These are phyloP conservation scores for Phyllosticta paracitricarpa DNA, from an alignment of 2,329 filamentous ascomycete species.

Conservation along the genomic window DNA sequence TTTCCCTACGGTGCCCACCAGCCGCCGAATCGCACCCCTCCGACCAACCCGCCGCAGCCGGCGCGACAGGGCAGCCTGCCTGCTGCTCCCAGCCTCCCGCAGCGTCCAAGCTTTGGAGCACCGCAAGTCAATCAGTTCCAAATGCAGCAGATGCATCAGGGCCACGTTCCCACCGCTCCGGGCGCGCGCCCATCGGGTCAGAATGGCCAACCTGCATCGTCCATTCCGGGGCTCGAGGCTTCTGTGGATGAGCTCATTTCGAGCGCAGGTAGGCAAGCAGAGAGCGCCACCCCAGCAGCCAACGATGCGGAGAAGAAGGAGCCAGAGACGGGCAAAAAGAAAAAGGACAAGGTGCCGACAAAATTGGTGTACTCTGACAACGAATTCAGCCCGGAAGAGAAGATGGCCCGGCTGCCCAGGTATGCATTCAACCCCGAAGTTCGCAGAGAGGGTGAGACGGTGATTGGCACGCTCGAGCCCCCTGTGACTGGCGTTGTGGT, in stretches of 20 bases:
- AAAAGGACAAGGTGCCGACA: slow-evolving; percentile 52
- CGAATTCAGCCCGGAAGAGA: slow-evolving; percentile 76
- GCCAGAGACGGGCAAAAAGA: slow-evolving; percentile 38
- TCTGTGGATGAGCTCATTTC: slow-evolving; percentile 44
- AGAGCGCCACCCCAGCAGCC: slow-evolving; percentile 17
- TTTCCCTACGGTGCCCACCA: slow-evolving; percentile 33
- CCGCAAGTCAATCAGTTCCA: slow-evolving; percentile 38
- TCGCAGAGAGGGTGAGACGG: slow-evolving; percentile 5
- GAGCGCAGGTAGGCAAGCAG: slow-evolving; percentile 37
- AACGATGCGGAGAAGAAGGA: slow-evolving; percentile 50
- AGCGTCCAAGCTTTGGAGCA: slow-evolving; percentile 48
- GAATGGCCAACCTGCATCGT: slow-evolving; percentile 22
- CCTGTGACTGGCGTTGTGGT: slow-evolving; percentile 8
- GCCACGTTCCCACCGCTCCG: slow-evolving; percentile 13
- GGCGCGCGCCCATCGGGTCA: slow-evolving; percentile 12
- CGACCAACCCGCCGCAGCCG: slow-evolving; percentile 17
- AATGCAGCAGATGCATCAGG: slow-evolving; percentile 17
- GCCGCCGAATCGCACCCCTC: slow-evolving; percentile 32
- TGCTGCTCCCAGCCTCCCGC: slow-evolving; percentile 48
- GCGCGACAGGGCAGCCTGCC: slow-evolving; percentile 42
- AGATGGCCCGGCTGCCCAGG: slow-evolving; percentile 67
- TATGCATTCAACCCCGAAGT: slow-evolving; percentile 49
- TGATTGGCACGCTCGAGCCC: slow-evolving; percentile 7
- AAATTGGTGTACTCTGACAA: slow-evolving; percentile 75
- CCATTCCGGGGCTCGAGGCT: slow-evolving; percentile 22